phyloP scores from a whole-genome alignment of 2,329 filamentous ascomycete genomes.

The Hypoxylon sp. region DNA sequence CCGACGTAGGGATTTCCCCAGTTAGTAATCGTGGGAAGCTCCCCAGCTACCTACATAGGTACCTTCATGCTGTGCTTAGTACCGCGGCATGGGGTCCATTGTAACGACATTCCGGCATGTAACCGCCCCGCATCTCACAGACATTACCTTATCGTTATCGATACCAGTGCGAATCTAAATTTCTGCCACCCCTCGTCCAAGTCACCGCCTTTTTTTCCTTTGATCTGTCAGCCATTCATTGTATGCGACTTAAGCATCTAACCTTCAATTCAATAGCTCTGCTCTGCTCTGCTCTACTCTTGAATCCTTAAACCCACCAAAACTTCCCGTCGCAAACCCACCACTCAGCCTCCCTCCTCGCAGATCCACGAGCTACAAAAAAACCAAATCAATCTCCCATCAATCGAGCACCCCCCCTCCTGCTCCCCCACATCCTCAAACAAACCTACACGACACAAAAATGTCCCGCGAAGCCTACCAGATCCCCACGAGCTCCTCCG shows the following conservation, averaged over 20 bases:
- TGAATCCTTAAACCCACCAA: not conserved
- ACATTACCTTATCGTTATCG: conserved; percentile 3
- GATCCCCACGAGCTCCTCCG: conserved; percentile 72
- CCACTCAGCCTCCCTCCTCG: too few relatives aligned
- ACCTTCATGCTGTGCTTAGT: conserved; percentile 2
- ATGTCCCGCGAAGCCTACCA: conserved; percentile 85
- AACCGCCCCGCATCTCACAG: conserved; percentile 12
- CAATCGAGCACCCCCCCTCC: too few relatives aligned
- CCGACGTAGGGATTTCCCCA: conserved; percentile 10
- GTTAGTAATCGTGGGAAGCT: not conserved
- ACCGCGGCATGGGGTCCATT: not conserved
- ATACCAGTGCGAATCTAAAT: not conserved
- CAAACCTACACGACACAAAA: conserved; percentile 46
- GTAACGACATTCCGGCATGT: conserved; percentile 5
- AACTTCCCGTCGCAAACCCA: too few relatives aligned
- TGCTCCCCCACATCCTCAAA: too few relatives aligned
- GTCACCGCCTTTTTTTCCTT: conserved; percentile 47
- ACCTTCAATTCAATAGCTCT: not conserved
- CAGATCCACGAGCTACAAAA: too few relatives aligned
- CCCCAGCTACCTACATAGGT: not conserved
- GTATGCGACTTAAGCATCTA: too few relatives aligned
- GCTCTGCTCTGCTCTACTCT: too few relatives aligned
- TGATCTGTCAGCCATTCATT: conserved; percentile 3
- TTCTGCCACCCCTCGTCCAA: conserved; percentile 34
- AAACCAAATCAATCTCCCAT: not conserved